Evolutionary conservation across 768 basidiomycete genomes (phyloP).

Genomic region (Candolleomyces eurysporus): DNA sequence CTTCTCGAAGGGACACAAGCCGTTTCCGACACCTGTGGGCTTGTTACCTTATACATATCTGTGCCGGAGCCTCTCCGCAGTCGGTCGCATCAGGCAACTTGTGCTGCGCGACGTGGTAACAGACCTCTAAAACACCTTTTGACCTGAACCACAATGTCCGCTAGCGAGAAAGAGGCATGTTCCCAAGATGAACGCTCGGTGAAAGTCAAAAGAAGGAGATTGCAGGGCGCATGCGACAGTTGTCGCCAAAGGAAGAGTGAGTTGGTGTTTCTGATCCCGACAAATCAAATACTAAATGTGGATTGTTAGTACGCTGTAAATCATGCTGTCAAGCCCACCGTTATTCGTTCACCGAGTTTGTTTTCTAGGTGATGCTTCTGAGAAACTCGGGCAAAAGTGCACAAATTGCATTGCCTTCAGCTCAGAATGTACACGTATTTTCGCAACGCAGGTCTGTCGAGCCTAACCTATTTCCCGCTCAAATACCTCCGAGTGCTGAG

Average conservation of each 20-base stretch:
- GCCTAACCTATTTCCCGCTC: constrained; percentile 11
- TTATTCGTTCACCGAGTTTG: neutral
- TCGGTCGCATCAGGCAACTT: too few relatives aligned
- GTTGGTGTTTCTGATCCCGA: neutral
- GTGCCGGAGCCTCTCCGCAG: too few relatives aligned
- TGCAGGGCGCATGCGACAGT: constrained; percentile 1
- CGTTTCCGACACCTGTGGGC: too few relatives aligned
- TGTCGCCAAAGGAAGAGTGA: constrained; percentile 6
- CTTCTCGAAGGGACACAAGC: too few relatives aligned
- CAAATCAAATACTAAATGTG: too few relatives aligned
- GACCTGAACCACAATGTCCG: too few relatives aligned
- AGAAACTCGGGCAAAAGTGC: constrained; percentile 43
- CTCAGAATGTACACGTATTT: constrained; percentile 47
- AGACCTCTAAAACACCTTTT: too few relatives aligned
- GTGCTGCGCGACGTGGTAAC: too few relatives aligned
- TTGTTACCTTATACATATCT: too few relatives aligned
- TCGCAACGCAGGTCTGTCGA: constrained; percentile 37
- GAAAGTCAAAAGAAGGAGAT: neutral
- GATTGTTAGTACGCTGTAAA: constrained; percentile 27
- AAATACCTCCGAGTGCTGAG: neutral
- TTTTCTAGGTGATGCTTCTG: constrained; percentile 49
- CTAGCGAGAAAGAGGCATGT: too few relatives aligned
- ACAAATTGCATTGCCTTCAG: constrained; percentile 46
- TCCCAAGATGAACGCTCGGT: neutral
- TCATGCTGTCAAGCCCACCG: neutral